A percentile compares a stretch with the other conserved stretches of the same genome.
Evolutionary conservation across 257 asterid genomes (phyloP).

Genomic region (Solanum etuberosum): DNA sequence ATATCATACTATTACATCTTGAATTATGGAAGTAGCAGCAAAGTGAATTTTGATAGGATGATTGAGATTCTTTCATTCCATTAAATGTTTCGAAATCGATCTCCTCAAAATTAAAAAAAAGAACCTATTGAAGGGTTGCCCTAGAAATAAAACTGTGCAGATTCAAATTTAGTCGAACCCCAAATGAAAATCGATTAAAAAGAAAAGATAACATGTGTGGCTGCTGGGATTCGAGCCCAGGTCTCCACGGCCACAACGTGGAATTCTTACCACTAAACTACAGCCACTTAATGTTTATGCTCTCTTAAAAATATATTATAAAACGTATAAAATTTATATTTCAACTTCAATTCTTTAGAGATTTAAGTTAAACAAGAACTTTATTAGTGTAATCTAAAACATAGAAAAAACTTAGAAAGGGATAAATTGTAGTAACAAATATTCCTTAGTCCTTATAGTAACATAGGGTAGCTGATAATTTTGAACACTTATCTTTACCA

Average conservation of each 20-base stretch:
- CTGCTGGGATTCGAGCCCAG: constrained; percentile 99
- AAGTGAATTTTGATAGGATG: not conserved
- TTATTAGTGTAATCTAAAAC: not conserved
- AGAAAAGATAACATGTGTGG: too few relatives aligned
- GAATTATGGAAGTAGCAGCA: not conserved
- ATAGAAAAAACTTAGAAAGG: not conserved
- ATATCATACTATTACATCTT: not conserved
- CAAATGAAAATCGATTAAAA: not conserved
- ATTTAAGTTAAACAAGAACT: not conserved
- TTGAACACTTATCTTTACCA: too few relatives aligned
- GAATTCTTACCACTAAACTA: constrained; percentile 98
- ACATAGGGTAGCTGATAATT: rapidly evolving
- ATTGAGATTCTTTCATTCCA: not conserved
- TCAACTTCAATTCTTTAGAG: not conserved
- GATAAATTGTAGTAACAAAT: not conserved
- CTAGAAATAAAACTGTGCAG: not conserved
- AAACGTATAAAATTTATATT: too few relatives aligned
- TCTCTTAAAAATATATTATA: rapidly evolving
- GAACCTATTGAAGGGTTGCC: not conserved
- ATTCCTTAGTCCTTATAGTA: not conserved
- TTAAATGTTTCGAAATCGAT: not conserved
- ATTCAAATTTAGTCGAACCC: not conserved
- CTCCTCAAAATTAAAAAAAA: rapidly evolving
- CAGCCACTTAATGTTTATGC: constrained; percentile 32
- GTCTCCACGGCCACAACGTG: constrained; percentile 99